Evolutionary conservation across 129 eudicot genomes (phyloP), one percentile per base, ranked within the genome.

Genomic region (Flaveria linearis): DNA sequence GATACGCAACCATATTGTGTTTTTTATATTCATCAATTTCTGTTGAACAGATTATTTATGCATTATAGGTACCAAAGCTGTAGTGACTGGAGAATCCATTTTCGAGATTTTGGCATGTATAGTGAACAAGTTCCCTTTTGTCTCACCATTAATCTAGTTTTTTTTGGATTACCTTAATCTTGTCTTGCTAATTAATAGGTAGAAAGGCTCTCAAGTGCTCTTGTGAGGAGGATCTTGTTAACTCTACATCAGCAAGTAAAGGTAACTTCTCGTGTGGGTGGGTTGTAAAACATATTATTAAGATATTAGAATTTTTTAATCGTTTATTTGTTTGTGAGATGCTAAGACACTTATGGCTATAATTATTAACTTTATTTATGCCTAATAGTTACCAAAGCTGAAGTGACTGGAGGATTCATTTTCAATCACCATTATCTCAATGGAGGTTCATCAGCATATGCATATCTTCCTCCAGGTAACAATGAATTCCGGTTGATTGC

Each of bases 171-270:
- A 16, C 0, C 0, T 18, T 53, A 51, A n/a, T 53, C 23, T 53
- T 17, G 23, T 53, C 25, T n/a, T 53, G 60, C 17, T 53, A 53
- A 53, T 53, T 53, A 17, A 53, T 7, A 53, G 23, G 9, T 53
- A 53, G 61, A 53, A 20, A 53, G 23, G 12, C 3, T 53, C 61
- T 53, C 26, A 53, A n/a, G 0, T 53, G 30, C 33, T 4, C 3
- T 57, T 9, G 14, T 57, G 64, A 57, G 30, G 33, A 22, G 64
- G 64, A 57, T 57, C 33, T 20, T 57, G 64, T 57, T 57, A 57
- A 57, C 7, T 57, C 33, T 57, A 10, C 33, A 57, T 57, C 30
- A 57, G 8, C 39, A 11, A 11, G 41, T 60, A 60, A 16, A 6
- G 66, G 66, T 60, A 23, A 60, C 39, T 11, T 23, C n/a, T 23